Evolutionary conservation across 2,329 filamentous ascomycete species (phyloP), one percentile per base, ranked within the genome.

Genomic region (Fusarium sp.): DNA sequence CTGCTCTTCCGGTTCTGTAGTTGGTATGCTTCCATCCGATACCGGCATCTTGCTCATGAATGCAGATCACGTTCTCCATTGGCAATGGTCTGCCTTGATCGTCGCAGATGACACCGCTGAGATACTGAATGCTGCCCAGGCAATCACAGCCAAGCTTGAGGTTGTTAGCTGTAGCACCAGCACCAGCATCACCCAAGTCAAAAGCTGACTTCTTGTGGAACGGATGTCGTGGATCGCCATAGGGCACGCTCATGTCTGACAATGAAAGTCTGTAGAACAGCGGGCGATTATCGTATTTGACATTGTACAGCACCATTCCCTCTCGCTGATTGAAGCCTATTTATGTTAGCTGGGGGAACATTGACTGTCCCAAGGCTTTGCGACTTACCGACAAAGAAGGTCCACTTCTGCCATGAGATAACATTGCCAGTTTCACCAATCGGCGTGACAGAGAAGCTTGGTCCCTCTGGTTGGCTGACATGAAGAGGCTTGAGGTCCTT

Each of bases 1-100:
- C 87, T 1, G 89, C 88, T 20, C 87, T 83, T 10, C 84, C 83
- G 0, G 89, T 92, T 20, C 90, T 85, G 79, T 85, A 90, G 80
- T 93, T 92, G 7, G 90, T 86, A 79, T 93, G 91, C 79, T 93
- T 93, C 90, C 90, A 92, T n/a, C 87, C 85, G 45, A 93, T 90
- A 3, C 91, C 91, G 57, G 88, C 87, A 73, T 93, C 91, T 75
- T 91, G 87, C 78, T 93, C 91, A 74, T 93, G 91, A 7, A 92
- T 81, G 64, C 91, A 93, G 30, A 92, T 82, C 2, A 89, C 89
- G 49, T 90, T 90, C 37, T 87, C 86, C 23, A 85, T 83, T 1
- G 83, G 78, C 4, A 81, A 81, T 0, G 88, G 83, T 3, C 85
- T 83, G 0, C 91, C 91, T 33, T 88, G 82, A 0, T 85, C 78